A percentile compares a stretch with the other conserved stretches of the same genome.
These are phyloP conservation scores for Antrodiella citrinella DNA, from an alignment of 768 basidiomycete species.

Conservation along the genomic window DNA sequence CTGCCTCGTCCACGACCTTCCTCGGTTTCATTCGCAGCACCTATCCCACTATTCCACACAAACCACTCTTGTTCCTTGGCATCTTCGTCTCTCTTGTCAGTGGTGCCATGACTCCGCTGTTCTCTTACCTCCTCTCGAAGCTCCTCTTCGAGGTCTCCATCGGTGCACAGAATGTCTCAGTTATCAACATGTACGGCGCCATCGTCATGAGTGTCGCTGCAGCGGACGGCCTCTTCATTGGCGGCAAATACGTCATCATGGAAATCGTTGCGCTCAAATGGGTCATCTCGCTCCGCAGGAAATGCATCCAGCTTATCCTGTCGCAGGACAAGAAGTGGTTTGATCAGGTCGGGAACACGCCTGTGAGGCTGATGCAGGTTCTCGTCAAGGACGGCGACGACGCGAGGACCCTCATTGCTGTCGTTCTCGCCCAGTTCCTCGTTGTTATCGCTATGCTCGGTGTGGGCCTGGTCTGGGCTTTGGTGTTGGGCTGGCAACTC, in stretches of 20 bases:
- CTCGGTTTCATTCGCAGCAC: conserved; percentile 43
- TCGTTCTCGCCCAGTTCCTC: conserved; percentile 60
- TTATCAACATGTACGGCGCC: conserved; percentile 64
- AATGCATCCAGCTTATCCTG: conserved; percentile 52
- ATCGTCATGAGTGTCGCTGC: conserved; percentile 70
- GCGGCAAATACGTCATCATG: conserved; percentile 74
- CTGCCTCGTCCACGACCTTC: conserved; percentile 25
- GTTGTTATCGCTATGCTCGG: conserved; percentile 77
- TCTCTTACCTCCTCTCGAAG: conserved; percentile 81
- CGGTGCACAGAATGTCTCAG: conserved; percentile 51
- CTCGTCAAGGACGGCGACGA: conserved; percentile 90
- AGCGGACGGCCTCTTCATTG: conserved; percentile 66
- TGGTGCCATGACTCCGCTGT: conserved; percentile 85
- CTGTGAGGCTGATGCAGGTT: conserved; percentile 58
- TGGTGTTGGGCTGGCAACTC: conserved; percentile 84
- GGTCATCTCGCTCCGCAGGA: conserved; percentile 57
- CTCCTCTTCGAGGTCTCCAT: conserved; percentile 71
- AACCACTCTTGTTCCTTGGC: conserved; percentile 62
- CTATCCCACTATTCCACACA: conserved; percentile 69
- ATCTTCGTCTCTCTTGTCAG: conserved; percentile 59
- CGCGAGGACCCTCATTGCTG: conserved; percentile 65
- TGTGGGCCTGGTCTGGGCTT: conserved; percentile 84
- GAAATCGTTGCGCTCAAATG: conserved; percentile 68
- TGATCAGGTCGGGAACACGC: conserved; percentile 54
- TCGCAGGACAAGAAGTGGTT: conserved; percentile 85